Conservation (phyloP, 768 basidiomycete species). For the Candolleomyces eurysporus region DNA sequence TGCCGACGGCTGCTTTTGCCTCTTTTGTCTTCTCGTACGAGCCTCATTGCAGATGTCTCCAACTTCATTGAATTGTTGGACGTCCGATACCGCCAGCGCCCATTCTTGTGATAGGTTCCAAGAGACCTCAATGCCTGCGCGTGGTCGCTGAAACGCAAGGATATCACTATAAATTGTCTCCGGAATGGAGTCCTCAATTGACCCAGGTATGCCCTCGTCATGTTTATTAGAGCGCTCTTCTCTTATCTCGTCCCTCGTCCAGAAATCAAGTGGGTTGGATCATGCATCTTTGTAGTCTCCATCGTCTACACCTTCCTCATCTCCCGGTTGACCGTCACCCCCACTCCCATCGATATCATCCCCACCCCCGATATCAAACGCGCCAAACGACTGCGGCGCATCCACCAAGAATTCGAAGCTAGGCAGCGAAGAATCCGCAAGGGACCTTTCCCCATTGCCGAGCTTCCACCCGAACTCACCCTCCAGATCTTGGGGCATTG, state of each 20-base stretch:
- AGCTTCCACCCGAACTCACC: conserved; percentile 32
- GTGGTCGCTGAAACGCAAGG: too few relatives aligned
- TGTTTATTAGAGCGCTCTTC: background rate
- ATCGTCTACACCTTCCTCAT: conserved; percentile 23
- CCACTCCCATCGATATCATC: background rate
- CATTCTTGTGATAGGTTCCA: too few relatives aligned
- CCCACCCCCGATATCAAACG: conserved; percentile 14
- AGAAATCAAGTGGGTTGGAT: conserved; percentile 21
- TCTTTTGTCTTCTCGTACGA: too few relatives aligned
- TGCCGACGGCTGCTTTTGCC: too few relatives aligned
- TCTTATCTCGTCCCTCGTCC: background rate
- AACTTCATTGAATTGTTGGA: too few relatives aligned
- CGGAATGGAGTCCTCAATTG: background rate
- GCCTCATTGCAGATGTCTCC: too few relatives aligned
- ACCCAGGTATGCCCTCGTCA: background rate
- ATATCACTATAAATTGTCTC: background rate
- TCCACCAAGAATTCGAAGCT: conserved; percentile 20
- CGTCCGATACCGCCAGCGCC: too few relatives aligned
- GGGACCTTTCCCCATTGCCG: conserved; percentile 24
- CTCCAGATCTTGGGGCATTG: conserved; percentile 27
- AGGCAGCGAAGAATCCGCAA: conserved; percentile 16
- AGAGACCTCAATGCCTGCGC: too few relatives aligned
- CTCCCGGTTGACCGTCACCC: conserved; percentile 14
- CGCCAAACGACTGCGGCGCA: conserved; percentile 18
- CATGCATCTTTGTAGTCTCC: conserved; percentile 21